Base-by-base conservation (phyloP, 1,284 basidiomycete species). In the Leccinum pachyderme region DNA sequence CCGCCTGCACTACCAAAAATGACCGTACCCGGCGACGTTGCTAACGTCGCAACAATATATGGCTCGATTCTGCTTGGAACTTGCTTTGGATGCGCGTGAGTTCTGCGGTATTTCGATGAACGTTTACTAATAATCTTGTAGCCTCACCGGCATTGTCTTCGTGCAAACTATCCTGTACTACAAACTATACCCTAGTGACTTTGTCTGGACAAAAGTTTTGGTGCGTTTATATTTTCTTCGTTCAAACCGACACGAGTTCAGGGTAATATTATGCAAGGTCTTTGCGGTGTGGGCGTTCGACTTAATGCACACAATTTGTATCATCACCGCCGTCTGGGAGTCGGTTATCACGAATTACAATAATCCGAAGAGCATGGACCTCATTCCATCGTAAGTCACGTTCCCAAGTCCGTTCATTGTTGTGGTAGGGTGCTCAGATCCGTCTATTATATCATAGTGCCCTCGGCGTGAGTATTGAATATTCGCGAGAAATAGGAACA, bases 131-230 rank as follows among this genome's bases (percentile, higher is more conserved):
- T 59, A 24, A 58, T 13, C 3, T 5, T 25, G 7, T 49, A 80
- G 78, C n/a, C 72, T 80, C 49, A 75, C 77, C 8, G 79, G 79
- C 22, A 58, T 79, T 22, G 76, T 78, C n/a, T 68, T 73, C 5
- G 74, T 77, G 2, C 79, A 81, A 66, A 68, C 62, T n/a, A 62
- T 77, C 45, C 56, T 72, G 15, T 81, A 81, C 59, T 76, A 71
- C 59, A 79, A 74, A 57, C 60, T 73, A 28, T 80, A 79, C 61
- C 72, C 75, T 0, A 54, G 55, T 3, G 79, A 81, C 56, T 56
- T 50, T 15, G 22, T 47, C 2, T 51, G 58, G 46, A 65, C 75
- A 12, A 80, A 77, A 58, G 12, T 60, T 13, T 58, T 79, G 65
- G 78, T 80, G 15, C 25, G 70, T n/a, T 27, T 63, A 7, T 9